Evolutionary conservation across 768 basidiomycete genomes (phyloP).

Genomic region (Suillus occidentalis): DNA sequence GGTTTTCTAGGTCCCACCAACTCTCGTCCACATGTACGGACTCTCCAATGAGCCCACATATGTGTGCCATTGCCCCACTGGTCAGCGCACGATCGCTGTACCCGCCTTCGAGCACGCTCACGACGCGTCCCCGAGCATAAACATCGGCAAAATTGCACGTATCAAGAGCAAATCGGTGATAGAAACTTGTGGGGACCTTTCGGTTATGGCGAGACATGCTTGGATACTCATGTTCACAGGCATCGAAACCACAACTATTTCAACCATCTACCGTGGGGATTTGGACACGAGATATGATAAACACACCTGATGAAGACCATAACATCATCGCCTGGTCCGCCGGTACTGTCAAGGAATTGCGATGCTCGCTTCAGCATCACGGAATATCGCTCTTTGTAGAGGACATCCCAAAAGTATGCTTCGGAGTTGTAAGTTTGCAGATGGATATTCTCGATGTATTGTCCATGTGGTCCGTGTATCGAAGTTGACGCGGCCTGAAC

Average conservation of each 20-base stretch:
- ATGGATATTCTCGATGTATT: constrained; percentile 86
- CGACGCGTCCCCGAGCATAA: constrained; percentile 65
- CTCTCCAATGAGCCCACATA: constrained; percentile 57
- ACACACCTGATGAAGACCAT: constrained; percentile 83
- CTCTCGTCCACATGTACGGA: constrained; percentile 34
- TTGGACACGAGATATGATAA: background rate
- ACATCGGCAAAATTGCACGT: constrained; percentile 60
- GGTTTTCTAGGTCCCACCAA: constrained; percentile 70
- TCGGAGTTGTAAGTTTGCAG: constrained; percentile 71
- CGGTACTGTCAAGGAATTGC: constrained; percentile 68
- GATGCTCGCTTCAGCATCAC: constrained; percentile 64
- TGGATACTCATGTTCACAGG: constrained; percentile 85
- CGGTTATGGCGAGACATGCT: constrained; percentile 92
- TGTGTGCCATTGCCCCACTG: constrained; percentile 81
- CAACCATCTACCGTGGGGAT: background rate
- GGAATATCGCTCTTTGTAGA: constrained; percentile 69
- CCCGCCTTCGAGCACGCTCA: constrained; percentile 94
- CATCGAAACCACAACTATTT: constrained; percentile 89
- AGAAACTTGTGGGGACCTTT: constrained; percentile 87
- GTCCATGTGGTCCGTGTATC: constrained; percentile 78
- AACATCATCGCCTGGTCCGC: constrained; percentile 64
- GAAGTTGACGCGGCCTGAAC: constrained; percentile 87
- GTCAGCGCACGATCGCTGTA: constrained; percentile 89
- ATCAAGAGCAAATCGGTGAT: constrained; percentile 78
- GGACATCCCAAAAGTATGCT: constrained; percentile 69